These are phyloP conservation scores for Colletotrichum abscissum DNA, from an alignment of 2,329 filamentous ascomycete genomes.

Conservation along the genomic window DNA sequence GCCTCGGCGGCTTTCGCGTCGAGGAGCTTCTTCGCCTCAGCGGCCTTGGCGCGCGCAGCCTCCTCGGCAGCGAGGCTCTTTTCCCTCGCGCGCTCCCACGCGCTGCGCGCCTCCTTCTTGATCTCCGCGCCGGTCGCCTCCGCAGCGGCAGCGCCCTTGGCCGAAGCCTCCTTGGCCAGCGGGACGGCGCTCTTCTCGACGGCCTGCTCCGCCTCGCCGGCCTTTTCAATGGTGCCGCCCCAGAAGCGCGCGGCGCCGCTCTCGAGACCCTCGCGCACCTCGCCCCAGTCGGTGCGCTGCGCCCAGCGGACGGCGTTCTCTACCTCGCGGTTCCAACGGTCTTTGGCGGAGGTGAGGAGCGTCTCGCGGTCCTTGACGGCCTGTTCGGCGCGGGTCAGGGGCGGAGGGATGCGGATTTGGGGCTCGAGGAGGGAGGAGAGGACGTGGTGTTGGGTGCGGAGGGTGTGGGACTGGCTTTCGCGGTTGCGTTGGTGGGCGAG, in stretches of 20 bases:
- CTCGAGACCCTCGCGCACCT: conserved; percentile 70
- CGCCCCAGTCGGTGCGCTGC: conserved; percentile 74
- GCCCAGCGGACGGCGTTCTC: conserved; percentile 74
- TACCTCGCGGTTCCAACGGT: conserved; percentile 82
- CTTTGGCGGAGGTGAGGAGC: conserved; percentile 76
- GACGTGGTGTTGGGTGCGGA: conserved; percentile 67
- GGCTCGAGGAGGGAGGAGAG: conserved; percentile 65
- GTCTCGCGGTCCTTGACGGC: conserved; percentile 63
- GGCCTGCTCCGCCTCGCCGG: conserved; percentile 39
- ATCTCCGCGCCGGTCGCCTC: conserved; percentile 37
- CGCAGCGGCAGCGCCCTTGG: conserved; percentile 47
- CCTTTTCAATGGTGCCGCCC: conserved; percentile 50
- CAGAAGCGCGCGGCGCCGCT: conserved; percentile 57
- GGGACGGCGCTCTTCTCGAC: conserved; percentile 28
- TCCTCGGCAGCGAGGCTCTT: conserved; percentile 35
- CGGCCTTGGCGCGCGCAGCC: conserved; percentile 25
- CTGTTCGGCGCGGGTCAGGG: conserved; percentile 62
- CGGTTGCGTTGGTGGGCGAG: conserved; percentile 78
- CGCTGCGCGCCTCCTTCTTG: conserved; percentile 37
- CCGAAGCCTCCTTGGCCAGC: conserved; percentile 41
- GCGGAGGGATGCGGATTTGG: conserved; percentile 56
- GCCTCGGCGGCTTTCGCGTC: conserved; percentile 28
- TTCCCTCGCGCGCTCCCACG: conserved; percentile 37
- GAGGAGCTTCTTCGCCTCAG: conserved; percentile 25
- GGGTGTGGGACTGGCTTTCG: conserved; percentile 64